phyloP scores from a whole-genome alignment of 2,329 filamentous ascomycete genomes.

The Nothophaeocryptopus gaeumannii region DNA sequence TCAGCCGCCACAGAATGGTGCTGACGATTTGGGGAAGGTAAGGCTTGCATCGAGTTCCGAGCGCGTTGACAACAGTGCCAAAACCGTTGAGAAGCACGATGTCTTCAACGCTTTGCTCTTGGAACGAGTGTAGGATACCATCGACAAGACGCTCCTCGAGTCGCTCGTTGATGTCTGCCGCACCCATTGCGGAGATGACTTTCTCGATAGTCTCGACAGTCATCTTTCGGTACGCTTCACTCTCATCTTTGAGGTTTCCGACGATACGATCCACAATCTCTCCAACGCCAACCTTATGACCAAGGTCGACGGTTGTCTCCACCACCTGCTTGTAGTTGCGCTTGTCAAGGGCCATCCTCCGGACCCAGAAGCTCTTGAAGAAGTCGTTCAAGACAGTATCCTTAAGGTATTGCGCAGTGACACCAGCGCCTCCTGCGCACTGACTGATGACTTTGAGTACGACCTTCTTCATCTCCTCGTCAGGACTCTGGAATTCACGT shows the following conservation, averaged over 20 bases:
- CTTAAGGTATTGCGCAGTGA: constrained; percentile 91
- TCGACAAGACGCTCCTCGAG: constrained; percentile 93
- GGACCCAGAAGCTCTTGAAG: constrained; percentile 98
- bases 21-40: constrained; percentile 96
- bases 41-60: constrained; percentile 90
- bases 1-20: constrained; percentile 92
- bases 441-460: constrained; percentile 96
- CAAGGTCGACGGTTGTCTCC: constrained; percentile 94
- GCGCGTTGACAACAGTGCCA: constrained; percentile 92
- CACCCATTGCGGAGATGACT: constrained; percentile 85
- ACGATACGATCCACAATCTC: constrained; percentile 94
- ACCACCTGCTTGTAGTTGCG: constrained; percentile 97
- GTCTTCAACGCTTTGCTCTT: constrained; percentile 96
- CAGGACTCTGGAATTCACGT: constrained; percentile 91
- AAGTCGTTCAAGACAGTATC: constrained; percentile 94
- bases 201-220: constrained; percentile 98
- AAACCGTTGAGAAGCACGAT: constrained; percentile 96
- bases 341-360: constrained; percentile 94
- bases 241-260: constrained; percentile 95
- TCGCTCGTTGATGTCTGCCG: constrained; percentile 88
- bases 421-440: constrained; percentile 89
- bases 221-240: constrained; percentile 98
- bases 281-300: constrained; percentile 94
- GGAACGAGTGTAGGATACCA: constrained; percentile 92
- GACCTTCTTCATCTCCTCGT: constrained; percentile 99